Base-by-base conservation (phyloP, 2,329 filamentous ascomycete genomes). In the Juglanconis juglandina region DNA sequence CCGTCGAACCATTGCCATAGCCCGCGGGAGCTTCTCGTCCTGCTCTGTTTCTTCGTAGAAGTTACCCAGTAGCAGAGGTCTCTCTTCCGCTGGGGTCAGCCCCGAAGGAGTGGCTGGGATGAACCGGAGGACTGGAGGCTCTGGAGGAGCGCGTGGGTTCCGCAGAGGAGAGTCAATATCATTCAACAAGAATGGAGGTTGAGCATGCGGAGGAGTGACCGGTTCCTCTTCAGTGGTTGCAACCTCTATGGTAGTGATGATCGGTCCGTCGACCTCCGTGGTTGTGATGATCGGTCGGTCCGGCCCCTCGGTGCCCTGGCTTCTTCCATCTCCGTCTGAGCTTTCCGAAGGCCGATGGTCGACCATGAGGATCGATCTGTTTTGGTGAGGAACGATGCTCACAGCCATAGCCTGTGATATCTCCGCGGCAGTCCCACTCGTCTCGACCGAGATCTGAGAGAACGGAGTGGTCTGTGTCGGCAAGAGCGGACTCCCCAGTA, bases 91-190 rank as follows among this genome's bases (percentile, higher is more conserved):
- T 9, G 85, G 84, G 1, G 84, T 87, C 48, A 82, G 68, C 2
- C 81, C 85, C 2, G 84, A 86, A 3, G 85, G 85, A 0, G 85
- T 87, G 33, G 85, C 84, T 0, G 85, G 85, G 39, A 85, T 87
- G 62, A 88, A 84, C 59, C 84, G 81, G 66, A 88, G 81, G 1
- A 72, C 73, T 9, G 77, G 79, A 13, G 82, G 81, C 63, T 79
- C 74, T 24, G 85, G 85, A 5, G 85, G 83, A n/a, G 76, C 77
- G 51, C 85, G 80, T 13, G 85, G 85, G 64, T 88, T 88, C 58
- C 84, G 77, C 39, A 87, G 74, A 7, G 85, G 85, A 13, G 85
- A 88, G 66, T 87, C 84, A 30, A 86, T 77, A 56, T 85, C 79
- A 41, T 83, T 77, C 64, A 82, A 75, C 0, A 77, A 76, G 59